Conservation (phyloP, 106 monocot species). For the Alisma plantagoaquatica region DNA sequence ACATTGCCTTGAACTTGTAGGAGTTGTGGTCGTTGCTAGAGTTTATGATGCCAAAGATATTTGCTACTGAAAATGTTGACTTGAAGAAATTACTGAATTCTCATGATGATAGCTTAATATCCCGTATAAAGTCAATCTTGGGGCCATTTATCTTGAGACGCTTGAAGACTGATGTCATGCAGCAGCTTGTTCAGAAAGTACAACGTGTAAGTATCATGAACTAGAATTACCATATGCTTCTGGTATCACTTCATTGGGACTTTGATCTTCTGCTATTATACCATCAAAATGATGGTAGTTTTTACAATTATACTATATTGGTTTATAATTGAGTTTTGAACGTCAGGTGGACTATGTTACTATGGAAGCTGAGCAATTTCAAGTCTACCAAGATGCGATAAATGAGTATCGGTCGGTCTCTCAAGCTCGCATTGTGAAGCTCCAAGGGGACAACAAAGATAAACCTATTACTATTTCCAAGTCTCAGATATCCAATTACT, state of each 20-base stretch:
- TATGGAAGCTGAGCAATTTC: slow-evolving; percentile 62
- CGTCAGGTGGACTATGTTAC: slow-evolving; percentile 71
- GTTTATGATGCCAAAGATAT: slow-evolving; percentile 98
- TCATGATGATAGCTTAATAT: slow-evolving; percentile 60
- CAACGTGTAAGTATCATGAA: slow-evolving; percentile 77
- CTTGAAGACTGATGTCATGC: slow-evolving; percentile 98
- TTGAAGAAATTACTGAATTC: slow-evolving; percentile 74
- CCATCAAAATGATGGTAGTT: too few species aligned
- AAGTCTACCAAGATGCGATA: slow-evolving; percentile 60
- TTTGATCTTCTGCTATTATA: too few species aligned
- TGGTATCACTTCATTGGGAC: too few species aligned
- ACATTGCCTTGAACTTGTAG: too few species aligned
- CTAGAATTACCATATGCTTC: too few species aligned
- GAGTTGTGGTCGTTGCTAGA: slow-evolving; percentile 97
- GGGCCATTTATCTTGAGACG: slow-evolving; percentile 97
- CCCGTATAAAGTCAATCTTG: slow-evolving; percentile 87
- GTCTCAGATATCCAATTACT: slow-evolving; percentile 97
- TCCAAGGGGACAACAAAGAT: slow-evolving; percentile 18
- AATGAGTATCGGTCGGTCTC: slow-evolving; percentile 71
- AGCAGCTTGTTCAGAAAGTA: slow-evolving; percentile 89
- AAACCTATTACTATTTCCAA: slow-evolving; percentile 47
- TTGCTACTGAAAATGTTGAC: slow-evolving; percentile 79
- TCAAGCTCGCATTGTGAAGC: slow-evolving; percentile 43
- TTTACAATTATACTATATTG: too few species aligned
- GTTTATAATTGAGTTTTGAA: neutral